Conservation (phyloP, 2,329 filamentous ascomycete genomes). For the Ambrosiella cleistominuta region DNA sequence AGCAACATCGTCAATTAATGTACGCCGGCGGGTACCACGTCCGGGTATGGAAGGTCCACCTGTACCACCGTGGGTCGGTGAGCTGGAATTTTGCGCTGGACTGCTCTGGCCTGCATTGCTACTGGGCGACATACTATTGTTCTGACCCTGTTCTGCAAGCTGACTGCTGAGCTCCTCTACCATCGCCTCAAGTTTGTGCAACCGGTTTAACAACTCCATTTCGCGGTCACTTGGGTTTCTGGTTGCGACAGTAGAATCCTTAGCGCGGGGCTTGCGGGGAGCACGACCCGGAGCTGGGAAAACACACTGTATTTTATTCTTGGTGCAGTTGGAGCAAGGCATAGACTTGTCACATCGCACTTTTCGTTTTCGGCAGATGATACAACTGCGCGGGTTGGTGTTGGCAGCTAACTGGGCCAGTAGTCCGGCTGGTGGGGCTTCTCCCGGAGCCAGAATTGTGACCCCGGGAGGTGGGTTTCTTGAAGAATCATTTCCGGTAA, state of each 20-base stretch:
- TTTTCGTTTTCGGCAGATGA: constrained; percentile 38
- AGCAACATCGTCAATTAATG: neutral
- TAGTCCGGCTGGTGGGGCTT: constrained; percentile 9
- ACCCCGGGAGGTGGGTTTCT: constrained; percentile 4
- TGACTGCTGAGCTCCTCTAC: constrained; percentile 52
- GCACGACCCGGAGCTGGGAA: constrained; percentile 60
- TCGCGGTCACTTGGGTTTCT: constrained; percentile 46
- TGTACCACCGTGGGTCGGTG: constrained; percentile 6
- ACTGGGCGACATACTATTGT: constrained; percentile 7
- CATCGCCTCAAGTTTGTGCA: constrained; percentile 58
- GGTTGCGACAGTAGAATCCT: constrained; percentile 44
- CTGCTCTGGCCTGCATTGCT: neutral
- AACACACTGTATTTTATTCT: constrained; percentile 52
- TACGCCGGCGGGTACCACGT: neutral
- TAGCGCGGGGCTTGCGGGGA: constrained; percentile 46
- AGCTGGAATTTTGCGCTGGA: constrained; percentile 2
- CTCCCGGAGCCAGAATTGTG: constrained; percentile 13
- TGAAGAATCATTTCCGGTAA: neutral
- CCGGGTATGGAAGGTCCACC: neutral
- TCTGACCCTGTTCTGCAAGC: constrained; percentile 27
- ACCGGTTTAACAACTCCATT: constrained; percentile 51
- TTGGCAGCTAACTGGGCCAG: constrained; percentile 15
- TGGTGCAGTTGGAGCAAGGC: constrained; percentile 58
- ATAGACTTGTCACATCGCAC: constrained; percentile 66
- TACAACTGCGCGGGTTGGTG: constrained; percentile 32